These are phyloP conservation scores for Anaeromyces robustus DNA, from an alignment of 192 early-diverging fungal species.

Conservation along the genomic window DNA sequence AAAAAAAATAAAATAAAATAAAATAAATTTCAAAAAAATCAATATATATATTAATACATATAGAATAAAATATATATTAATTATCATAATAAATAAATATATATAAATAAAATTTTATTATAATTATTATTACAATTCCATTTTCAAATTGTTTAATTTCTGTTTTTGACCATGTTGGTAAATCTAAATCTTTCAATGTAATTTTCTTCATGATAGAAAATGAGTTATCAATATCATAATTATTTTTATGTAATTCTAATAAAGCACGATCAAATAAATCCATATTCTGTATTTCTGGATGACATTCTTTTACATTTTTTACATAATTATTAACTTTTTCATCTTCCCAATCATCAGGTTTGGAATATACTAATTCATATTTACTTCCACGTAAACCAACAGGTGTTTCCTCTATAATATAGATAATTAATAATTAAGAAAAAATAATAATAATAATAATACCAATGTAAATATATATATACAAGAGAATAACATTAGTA, in stretches of 20 bases:
- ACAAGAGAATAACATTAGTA: no score
- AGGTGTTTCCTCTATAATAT: background rate
- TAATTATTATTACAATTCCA: constrained; percentile 19
- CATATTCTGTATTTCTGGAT: background rate
- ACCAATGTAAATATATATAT: no score
- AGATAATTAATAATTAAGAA: no score
- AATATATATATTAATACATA: no score
- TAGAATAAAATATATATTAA: no score
- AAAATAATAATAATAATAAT: no score
- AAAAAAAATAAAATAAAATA: no score
- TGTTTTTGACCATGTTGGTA: constrained; percentile 33
- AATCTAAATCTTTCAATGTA: constrained; percentile 25
- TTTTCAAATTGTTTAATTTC: constrained; percentile 42
- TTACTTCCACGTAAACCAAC: background rate
- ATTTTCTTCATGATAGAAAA: constrained; percentile 25
- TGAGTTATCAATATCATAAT: constrained; percentile 39
- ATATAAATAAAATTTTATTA: background rate
- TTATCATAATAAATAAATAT: background rate
- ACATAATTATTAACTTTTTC: background rate
- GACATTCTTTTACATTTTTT: background rate
- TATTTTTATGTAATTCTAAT: constrained; percentile 21
- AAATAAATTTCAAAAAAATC: no score
- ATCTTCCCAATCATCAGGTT: background rate
- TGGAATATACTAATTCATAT: background rate
- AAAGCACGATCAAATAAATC: constrained; percentile 20